Percentiles rank a stretch among this genome's conserved stretches.
Evolutionary conservation across 139 green algal genomes (phyloP).

Genomic region (Chlamydomonas sphaeroides): DNA sequence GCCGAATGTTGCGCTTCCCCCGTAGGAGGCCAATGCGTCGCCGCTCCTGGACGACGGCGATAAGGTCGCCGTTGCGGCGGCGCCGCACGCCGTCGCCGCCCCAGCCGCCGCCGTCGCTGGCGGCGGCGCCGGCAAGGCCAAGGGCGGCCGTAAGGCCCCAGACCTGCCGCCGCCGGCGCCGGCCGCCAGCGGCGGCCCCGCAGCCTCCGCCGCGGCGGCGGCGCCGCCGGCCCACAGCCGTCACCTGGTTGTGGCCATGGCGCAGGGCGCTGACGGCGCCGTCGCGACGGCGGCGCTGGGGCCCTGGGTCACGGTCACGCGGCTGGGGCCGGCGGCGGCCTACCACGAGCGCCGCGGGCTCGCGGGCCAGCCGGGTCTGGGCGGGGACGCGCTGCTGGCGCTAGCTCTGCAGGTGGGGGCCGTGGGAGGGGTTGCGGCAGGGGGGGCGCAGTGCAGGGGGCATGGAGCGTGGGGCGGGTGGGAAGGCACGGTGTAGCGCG

Average conservation of each 20-base stretch:
- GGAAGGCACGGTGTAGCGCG: neutral
- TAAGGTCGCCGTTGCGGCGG: neutral
- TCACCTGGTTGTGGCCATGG: conserved; percentile 12
- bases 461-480: neutral
- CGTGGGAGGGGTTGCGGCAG: neutral
- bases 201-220: neutral
- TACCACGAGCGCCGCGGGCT: conserved; percentile 18
- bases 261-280: neutral
- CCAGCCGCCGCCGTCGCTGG: neutral
- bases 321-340: neutral
- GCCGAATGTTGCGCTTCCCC: too few species aligned
- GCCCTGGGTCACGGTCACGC: conserved; percentile 31
- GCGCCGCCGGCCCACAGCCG: neutral
- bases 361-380: conserved; percentile 5
- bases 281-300: neutral
- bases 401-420: neutral
- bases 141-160: too few species aligned
- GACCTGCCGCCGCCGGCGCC: too few species aligned
- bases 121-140: neutral
- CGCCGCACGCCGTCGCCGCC: neutral
- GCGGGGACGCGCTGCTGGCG: neutral
- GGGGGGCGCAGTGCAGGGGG: neutral
- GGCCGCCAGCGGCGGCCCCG: neutral
- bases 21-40: conserved; percentile 7
- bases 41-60: neutral